Base-by-base conservation (phyloP, 768 basidiomycete species). In the Lyophyllum shimeji region DNA sequence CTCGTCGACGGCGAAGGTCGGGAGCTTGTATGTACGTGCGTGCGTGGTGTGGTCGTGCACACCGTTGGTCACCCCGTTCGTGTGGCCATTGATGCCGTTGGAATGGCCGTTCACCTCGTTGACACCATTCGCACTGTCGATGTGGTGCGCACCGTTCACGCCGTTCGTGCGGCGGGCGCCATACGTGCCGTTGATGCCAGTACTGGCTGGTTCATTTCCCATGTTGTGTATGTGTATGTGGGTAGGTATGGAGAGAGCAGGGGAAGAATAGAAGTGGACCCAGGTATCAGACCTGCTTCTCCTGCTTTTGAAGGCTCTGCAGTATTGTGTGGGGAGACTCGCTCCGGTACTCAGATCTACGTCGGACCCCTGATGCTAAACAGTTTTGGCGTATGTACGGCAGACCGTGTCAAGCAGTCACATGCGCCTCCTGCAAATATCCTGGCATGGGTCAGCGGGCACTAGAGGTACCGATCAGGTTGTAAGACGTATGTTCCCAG, bases 1-100 rank as follows among this genome's bases (percentile, higher is more conserved):
- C 45, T 82, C 81, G 62, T 84, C 83, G 51, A 85, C 74, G 25
- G 74, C 69, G 57, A 82, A 82, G 34, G 73, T 64, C 1, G 78
- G 78, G 20, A 80, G 57, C 9, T 62, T 54, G 60, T 63, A 67
- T 42, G 55, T 54, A 61, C 63, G 67, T 42, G 55, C 47, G 25
- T 53, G 56, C 15, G 45, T 27, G 23, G 52, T 50, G 33, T 39
- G 50, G 40, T 27, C 48, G 5, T 55, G 43, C 42, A 9, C 40
- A 8, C 46, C 46, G 40, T 58, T 52, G n/a, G 25, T n/a, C n/a
- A n/a, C n/a, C n/a, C n/a, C n/a, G n/a, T n/a, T n/a, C n/a, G n/a
- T n/a, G n/a, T n/a, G n/a, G n/a, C n/a, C n/a, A n/a, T n/a, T n/a
- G n/a, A n/a, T n/a, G n/a, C n/a, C n/a, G n/a, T n/a, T n/a, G n/a